phyloP scores from a whole-genome alignment of 441 rosid species.

The Populus hybrid region DNA sequence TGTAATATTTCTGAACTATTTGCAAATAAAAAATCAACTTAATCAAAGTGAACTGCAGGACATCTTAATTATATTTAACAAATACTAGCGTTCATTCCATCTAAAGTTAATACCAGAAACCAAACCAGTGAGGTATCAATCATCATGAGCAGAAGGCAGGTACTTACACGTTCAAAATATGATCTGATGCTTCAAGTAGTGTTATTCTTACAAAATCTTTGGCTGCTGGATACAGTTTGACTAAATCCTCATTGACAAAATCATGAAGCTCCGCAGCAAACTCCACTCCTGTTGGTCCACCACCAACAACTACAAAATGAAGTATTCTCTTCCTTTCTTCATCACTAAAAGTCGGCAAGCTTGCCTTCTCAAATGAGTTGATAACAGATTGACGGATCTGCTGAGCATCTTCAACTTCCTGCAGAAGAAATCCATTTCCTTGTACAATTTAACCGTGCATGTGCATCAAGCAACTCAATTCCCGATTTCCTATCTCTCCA shows the following conservation, averaged over 20 bases:
- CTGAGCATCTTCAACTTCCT: slow-evolving; percentile 99
- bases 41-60: neutral
- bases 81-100: neutral
- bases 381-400: slow-evolving; percentile 74
- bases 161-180: slow-evolving; percentile 79
- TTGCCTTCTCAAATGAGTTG: slow-evolving; percentile 87
- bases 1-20: neutral
- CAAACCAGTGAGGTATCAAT: neutral
- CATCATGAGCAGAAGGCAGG: neutral
- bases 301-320: slow-evolving; percentile 96
- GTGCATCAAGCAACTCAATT: neutral
- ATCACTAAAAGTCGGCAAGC: slow-evolving; percentile 73
- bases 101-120: neutral
- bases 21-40: neutral
- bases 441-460: neutral
- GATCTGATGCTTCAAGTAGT: slow-evolving; percentile 92
- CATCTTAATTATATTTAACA: neutral
- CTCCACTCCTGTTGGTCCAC: slow-evolving; percentile 99
- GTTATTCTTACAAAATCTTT: slow-evolving; percentile 62
- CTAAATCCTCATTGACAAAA: slow-evolving; percentile 77
- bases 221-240: slow-evolving; percentile 68
- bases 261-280: slow-evolving; percentile 99
- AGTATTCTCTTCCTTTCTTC: slow-evolving; percentile 84
- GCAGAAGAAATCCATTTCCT: slow-evolving; percentile 19
- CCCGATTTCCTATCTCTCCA: neutral